Percentiles rank a stretch among this genome's conserved stretches.
phyloP scores from a whole-genome alignment of 306 rosid genomes.

The Myrica gale region DNA sequence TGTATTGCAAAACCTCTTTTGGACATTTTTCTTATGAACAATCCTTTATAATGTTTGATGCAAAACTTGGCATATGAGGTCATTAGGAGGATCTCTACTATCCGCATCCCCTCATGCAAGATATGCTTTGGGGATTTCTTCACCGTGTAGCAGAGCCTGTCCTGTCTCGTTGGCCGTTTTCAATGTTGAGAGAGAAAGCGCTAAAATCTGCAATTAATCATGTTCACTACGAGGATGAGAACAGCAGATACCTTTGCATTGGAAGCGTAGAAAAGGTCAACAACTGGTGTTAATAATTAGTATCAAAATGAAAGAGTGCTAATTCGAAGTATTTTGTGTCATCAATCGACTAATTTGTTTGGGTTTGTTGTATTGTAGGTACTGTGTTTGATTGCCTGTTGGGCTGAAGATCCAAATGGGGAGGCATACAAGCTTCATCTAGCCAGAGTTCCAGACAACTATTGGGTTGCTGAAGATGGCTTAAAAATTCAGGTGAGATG shows the following conservation, averaged over 20 bases:
- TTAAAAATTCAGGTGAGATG: slow-evolving; percentile 56
- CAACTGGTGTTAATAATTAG: background rate
- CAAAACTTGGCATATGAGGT: too few species aligned
- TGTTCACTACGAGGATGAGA: slow-evolving; percentile 64
- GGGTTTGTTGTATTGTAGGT: slow-evolving; percentile 21
- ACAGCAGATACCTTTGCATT: slow-evolving; percentile 60
- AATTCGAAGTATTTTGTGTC: too few species aligned
- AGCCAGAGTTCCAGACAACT: slow-evolving; percentile 60
- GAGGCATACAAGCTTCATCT: slow-evolving; percentile 67
- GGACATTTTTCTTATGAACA: too few species aligned
- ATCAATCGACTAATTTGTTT: too few species aligned
- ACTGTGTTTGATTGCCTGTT: slow-evolving; percentile 52
- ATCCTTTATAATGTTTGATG: too few species aligned
- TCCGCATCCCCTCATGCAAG: slow-evolving; percentile 66
- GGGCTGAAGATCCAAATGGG: slow-evolving; percentile 69
- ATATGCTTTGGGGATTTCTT: slow-evolving; percentile 58
- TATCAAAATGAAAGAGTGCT: too few species aligned
- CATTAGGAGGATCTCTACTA: slow-evolving; percentile 64
- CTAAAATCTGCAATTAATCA: slow-evolving; percentile 46
- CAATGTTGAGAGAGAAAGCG: slow-evolving; percentile 53
- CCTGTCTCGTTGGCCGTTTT: slow-evolving; percentile 54
- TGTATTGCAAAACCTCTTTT: too few species aligned
- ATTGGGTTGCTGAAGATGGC: slow-evolving; percentile 87
- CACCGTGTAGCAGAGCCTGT: slow-evolving; percentile 57
- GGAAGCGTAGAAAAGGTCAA: slow-evolving; percentile 64